These are phyloP conservation scores for Luffa acutangula DNA, from an alignment of 306 rosid species.

Conservation along the genomic window DNA sequence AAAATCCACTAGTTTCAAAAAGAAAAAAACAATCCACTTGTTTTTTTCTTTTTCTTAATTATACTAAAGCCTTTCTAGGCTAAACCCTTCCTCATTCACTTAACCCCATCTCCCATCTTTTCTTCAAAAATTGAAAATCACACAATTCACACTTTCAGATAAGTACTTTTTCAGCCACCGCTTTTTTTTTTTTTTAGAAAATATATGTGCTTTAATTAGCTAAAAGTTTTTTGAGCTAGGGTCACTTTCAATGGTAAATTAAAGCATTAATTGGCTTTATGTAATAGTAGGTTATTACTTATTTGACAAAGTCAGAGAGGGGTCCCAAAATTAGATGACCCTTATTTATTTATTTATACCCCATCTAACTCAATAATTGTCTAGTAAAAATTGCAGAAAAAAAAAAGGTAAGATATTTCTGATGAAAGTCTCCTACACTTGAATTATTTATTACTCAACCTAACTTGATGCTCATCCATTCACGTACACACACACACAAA, in stretches of 20 bases:
- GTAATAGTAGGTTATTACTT: background rate
- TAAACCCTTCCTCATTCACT: background rate
- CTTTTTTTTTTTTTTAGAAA: background rate
- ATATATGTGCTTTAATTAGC: background rate
- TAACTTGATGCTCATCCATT: background rate
- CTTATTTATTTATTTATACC: background rate
- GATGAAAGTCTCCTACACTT: background rate
- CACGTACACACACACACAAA: background rate
- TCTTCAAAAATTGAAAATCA: background rate
- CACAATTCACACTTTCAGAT: background rate
- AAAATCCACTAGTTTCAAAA: too few species aligned
- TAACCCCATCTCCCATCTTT: background rate
- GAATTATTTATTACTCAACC: background rate
- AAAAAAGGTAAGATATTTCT: background rate
- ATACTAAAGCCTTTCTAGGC: background rate
- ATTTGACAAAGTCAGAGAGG: background rate
- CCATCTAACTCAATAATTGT: conserved; percentile 3
- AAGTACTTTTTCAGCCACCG: background rate
- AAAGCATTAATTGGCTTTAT: background rate
- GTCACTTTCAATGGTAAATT: background rate
- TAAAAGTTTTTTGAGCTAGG: background rate
- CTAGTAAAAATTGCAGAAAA: background rate
- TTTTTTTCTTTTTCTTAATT: background rate
- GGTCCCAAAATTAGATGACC: background rate
- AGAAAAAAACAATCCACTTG: too few species aligned